Percentiles rank a stretch among this genome's conserved stretches.
These are phyloP conservation scores for Paramarasmius palmivorus DNA, from an alignment of 1,284 basidiomycete genomes.

Conservation along the genomic window DNA sequence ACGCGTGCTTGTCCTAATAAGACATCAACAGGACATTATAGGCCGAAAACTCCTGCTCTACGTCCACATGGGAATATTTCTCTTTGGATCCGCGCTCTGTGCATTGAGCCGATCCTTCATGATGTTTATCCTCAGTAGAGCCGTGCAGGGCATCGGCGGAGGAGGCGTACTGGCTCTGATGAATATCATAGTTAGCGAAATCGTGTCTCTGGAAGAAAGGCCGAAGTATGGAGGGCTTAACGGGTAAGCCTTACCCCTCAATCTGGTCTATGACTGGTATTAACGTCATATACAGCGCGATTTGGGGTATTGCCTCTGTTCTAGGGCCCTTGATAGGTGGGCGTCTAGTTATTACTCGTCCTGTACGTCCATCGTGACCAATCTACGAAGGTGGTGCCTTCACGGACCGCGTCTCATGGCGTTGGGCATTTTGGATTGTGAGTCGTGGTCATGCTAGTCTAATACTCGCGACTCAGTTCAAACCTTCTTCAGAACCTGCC, in stretches of 20 bases:
- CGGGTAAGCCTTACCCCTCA: not conserved
- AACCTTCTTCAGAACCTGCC: constrained; percentile 22
- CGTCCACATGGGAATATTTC: constrained; percentile 36
- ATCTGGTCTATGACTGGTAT: constrained; percentile 19
- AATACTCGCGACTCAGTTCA: not conserved
- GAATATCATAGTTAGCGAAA: constrained; percentile 10
- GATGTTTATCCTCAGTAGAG: constrained; percentile 48
- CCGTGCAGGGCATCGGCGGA: constrained; percentile 50
- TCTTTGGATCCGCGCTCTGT: constrained; percentile 50
- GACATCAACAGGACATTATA: constrained; percentile 19
- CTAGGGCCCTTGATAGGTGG: constrained; percentile 45
- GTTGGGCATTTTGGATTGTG: constrained; percentile 27
- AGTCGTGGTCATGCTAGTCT: not conserved
- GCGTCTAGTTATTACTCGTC: constrained; percentile 8
- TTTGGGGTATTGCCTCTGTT: constrained; percentile 48
- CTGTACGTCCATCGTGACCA: not conserved
- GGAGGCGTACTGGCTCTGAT: constrained; percentile 30
- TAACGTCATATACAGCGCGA: constrained; percentile 38
- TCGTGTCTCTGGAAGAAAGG: constrained; percentile 5
- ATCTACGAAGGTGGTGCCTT: constrained; percentile 34
- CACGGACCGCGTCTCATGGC: constrained; percentile 36
- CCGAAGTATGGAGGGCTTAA: not conserved
- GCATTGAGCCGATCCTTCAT: constrained; percentile 49
- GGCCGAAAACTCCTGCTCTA: constrained; percentile 42
- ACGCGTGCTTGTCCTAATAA: not conserved